A percentile compares a stretch with the other conserved stretches of the same genome.
phyloP scores from a whole-genome alignment of 2,329 filamentous ascomycete species.

The Gnomoniopsis sp. region DNA sequence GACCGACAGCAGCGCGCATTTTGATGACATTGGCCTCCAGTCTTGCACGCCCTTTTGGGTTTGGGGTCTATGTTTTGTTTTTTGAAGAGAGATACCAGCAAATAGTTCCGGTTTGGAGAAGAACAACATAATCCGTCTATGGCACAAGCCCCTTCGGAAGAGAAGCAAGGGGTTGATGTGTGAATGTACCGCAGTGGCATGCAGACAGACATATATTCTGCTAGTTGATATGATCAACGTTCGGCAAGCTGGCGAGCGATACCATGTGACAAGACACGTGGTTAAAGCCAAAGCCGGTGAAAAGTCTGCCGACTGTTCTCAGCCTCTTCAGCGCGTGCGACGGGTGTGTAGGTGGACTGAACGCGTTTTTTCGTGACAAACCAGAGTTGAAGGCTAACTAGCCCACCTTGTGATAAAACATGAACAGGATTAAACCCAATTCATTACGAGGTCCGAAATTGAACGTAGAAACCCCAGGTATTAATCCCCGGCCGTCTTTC shows the following conservation, averaged over 20 bases:
- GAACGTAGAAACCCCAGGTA: not conserved
- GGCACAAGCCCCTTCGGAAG: not conserved
- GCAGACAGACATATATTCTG: not conserved
- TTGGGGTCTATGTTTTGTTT: not conserved
- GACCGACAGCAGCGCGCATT: not conserved
- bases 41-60: not conserved
- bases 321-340: no score
- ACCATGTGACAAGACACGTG: no score
- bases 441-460: not conserved
- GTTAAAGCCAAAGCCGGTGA: no score
- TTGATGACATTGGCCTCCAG: not conserved
- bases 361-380: conserved; percentile 5
- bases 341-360: not conserved
- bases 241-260: no score
- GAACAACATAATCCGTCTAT: not conserved
- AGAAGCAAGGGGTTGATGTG: not conserved
- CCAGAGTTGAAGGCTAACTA: no score
- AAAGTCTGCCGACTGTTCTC: no score
- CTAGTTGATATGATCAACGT: not conserved
- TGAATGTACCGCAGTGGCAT: not conserved
- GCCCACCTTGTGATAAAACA: no score
- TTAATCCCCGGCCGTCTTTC: not conserved
- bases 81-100: conserved; percentile 9
- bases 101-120: not conserved
- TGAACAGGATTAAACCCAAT: not conserved